Conservation (phyloP, 192 early-diverging fungal species). For the Backusella circina region DNA sequence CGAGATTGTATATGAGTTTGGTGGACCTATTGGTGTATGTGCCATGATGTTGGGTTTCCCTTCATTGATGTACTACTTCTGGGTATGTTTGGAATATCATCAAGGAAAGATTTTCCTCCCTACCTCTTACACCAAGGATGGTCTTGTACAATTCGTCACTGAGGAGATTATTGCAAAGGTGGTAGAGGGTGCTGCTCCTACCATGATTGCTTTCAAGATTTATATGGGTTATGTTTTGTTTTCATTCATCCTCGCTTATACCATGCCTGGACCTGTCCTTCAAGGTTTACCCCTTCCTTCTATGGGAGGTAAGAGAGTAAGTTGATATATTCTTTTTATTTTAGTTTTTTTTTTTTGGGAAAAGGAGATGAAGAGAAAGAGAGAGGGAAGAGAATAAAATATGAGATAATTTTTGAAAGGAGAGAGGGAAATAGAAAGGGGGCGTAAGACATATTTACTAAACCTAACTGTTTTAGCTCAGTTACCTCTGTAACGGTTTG, state of each 20-base stretch:
- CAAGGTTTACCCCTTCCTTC: constrained; percentile 68
- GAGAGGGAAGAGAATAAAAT: neutral
- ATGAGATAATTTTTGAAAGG: no score
- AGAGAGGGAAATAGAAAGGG: neutral
- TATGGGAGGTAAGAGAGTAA: constrained; percentile 44
- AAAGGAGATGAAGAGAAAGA: neutral
- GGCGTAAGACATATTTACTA: neutral
- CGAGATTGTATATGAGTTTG: constrained; percentile 69
- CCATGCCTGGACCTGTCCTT: constrained; percentile 64
- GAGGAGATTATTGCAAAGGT: constrained; percentile 45
- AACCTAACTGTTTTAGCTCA: constrained; percentile 29
- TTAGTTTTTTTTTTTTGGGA: neutral
- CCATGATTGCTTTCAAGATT: constrained; percentile 45
- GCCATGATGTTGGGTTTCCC: constrained; percentile 77
- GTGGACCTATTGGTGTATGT: constrained; percentile 61
- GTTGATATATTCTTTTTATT: neutral
- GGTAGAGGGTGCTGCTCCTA: constrained; percentile 52
- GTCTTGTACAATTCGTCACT: constrained; percentile 35
- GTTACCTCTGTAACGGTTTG: constrained; percentile 54
- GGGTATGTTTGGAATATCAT: constrained; percentile 67
- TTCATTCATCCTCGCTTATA: constrained; percentile 55
- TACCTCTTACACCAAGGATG: constrained; percentile 38
- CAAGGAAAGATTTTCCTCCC: constrained; percentile 48
- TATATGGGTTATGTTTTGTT: constrained; percentile 59
- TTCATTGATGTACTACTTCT: constrained; percentile 70